These are phyloP conservation scores for Hyphodiscus hymeniophilus DNA, from an alignment of 495 filamentous ascomycete species.

Conservation along the genomic window DNA sequence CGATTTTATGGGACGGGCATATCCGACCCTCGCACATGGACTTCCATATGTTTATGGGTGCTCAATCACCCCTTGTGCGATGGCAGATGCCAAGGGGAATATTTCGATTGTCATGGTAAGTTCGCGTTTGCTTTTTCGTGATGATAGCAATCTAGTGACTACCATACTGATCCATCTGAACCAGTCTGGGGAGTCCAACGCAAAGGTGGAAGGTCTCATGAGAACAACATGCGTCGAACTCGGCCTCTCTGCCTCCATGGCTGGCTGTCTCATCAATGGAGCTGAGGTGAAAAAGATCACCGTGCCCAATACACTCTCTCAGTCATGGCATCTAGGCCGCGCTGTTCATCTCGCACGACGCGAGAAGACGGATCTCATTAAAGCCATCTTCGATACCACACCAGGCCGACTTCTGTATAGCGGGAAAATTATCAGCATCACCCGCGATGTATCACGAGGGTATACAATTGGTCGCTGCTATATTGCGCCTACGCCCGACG, in stretches of 20 bases:
- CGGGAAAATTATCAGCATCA: not conserved
- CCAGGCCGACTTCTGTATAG: not conserved
- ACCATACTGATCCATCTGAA: too few relatives aligned
- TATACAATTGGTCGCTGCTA: not conserved
- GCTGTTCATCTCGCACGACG: not conserved
- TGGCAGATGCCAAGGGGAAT: slow-evolving; percentile 3
- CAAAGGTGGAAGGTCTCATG: not conserved
- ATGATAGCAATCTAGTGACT: not conserved
- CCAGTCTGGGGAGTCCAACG: not conserved
- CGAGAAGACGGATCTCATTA: not conserved
- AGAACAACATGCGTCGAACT: slow-evolving; percentile 1
- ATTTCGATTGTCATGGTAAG: not conserved
- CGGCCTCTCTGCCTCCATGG: not conserved
- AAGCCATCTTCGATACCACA: slow-evolving; percentile 2
- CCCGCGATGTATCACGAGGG: not conserved
- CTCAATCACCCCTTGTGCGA: slow-evolving; percentile 1
- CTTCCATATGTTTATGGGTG: slow-evolving; percentile 7
- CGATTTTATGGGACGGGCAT: slow-evolving; percentile 49
- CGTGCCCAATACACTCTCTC: not conserved
- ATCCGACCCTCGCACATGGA: slow-evolving; percentile 24
- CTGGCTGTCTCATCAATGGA: not conserved
- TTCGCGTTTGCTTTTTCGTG: not conserved
- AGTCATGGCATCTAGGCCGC: not conserved
- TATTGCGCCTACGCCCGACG: not conserved
- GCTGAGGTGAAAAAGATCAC: not conserved